A percentile compares a stretch with the other conserved stretches of the same genome.
phyloP scores from a whole-genome alignment of 2,329 filamentous ascomycete genomes.

The Penicillium sclerotigenum region DNA sequence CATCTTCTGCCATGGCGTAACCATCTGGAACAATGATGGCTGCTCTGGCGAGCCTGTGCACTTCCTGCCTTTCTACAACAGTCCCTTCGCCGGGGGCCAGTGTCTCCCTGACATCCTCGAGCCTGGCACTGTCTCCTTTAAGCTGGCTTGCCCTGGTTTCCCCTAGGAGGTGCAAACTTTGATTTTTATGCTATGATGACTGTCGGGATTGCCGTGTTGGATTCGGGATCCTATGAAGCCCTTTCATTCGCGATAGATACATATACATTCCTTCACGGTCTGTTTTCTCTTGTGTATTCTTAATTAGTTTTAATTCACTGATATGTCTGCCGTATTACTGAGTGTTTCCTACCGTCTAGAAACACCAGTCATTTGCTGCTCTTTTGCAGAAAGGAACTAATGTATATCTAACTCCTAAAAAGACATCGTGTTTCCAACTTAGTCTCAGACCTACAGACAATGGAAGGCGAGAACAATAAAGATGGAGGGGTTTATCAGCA shows the following conservation, averaged over 20 bases:
- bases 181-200: neutral
- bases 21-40: slow-evolving; percentile 22
- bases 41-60: slow-evolving; percentile 16
- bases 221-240: neutral
- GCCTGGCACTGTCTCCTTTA: slow-evolving; percentile 19
- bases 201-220: neutral
- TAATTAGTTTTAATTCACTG: neutral
- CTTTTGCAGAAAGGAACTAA: neutral
- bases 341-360: slow-evolving; percentile 3
- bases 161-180: neutral
- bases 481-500: no score
- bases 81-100: slow-evolving; percentile 14
- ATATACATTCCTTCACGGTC: slow-evolving; percentile 2
- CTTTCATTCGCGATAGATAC: neutral
- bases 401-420: no score
- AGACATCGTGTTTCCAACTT: neutral
- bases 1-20: slow-evolving; percentile 16
- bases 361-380: slow-evolving; percentile 4
- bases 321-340: neutral
- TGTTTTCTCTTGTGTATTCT: neutral
- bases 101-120: slow-evolving; percentile 22
- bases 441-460: no score
- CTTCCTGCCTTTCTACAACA: slow-evolving; percentile 17
- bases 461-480: neutral
- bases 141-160: slow-evolving; percentile 15